phyloP scores from a whole-genome alignment of 1,139 yeast species.

The Kodamaea arcana region DNA sequence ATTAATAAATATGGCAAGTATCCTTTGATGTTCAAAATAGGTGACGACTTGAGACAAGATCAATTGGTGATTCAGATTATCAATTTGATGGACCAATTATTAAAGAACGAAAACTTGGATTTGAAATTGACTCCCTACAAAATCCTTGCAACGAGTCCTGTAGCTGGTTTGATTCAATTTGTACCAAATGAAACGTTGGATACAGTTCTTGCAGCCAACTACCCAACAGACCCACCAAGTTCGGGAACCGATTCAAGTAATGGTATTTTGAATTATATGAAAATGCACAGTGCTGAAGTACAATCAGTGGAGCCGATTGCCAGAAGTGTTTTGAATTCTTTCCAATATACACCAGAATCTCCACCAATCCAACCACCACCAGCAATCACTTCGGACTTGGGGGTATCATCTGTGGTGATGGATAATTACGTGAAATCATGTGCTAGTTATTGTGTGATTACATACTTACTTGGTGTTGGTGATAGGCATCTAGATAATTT shows the following conservation, averaged over 20 bases:
- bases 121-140: conserved; percentile 83
- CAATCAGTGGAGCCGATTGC: conserved; percentile 26
- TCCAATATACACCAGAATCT: conserved; percentile 5
- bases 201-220: conserved; percentile 60
- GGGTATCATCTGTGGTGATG: conserved; percentile 75
- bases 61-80: conserved; percentile 93
- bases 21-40: conserved; percentile 88
- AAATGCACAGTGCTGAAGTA: conserved; percentile 45
- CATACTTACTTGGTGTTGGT: conserved; percentile 92
- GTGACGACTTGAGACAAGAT: conserved; percentile 95
- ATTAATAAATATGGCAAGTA: conserved; percentile 49
- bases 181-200: conserved; percentile 89
- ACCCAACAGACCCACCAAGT: conserved; percentile 31
- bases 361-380: conserved; percentile 15
- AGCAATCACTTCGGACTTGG: conserved; percentile 52
- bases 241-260: conserved; percentile 21
- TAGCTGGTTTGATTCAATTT: conserved; percentile 90
- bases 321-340: conserved; percentile 24
- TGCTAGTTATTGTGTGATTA: conserved; percentile 97
- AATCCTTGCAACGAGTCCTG: conserved; percentile 84
- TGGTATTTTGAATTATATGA: conserved; percentile 69
- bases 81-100: conserved; percentile 81
- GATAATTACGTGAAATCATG: conserved; percentile 93
- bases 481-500: conserved; percentile 94
- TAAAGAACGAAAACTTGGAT: conserved; percentile 88